These are phyloP conservation scores for Amphirosellinia nigrospora DNA, from an alignment of 495 filamentous ascomycete genomes.

Conservation along the genomic window DNA sequence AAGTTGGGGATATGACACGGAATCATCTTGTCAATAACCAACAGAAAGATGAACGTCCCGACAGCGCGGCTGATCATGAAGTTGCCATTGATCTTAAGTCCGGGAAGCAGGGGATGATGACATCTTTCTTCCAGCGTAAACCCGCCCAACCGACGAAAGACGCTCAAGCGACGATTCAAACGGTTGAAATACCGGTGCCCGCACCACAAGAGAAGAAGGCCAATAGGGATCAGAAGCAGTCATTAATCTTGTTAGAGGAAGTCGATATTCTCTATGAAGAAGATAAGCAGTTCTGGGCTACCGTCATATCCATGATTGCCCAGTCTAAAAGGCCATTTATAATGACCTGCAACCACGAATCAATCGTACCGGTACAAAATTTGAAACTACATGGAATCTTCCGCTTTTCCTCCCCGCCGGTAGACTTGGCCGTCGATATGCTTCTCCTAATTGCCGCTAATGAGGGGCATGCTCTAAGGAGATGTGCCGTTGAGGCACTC, in stretches of 20 bases:
- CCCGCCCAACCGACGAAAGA: constrained; percentile 28
- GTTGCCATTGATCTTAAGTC: constrained; percentile 63
- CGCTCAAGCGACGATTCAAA: constrained; percentile 33
- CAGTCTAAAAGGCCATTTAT: constrained; percentile 91
- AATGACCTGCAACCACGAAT: constrained; percentile 93
- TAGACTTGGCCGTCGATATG: constrained; percentile 76
- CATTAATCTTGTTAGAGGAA: constrained; percentile 92
- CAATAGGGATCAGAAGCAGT: constrained; percentile 79
- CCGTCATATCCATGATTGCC: constrained; percentile 73
- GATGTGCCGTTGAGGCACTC: constrained; percentile 69
- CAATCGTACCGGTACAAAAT: constrained; percentile 69
- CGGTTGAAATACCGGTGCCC: constrained; percentile 31
- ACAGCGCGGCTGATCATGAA: constrained; percentile 47
- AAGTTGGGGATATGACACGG: constrained; percentile 92
- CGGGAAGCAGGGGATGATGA: constrained; percentile 77
- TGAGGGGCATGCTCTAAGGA: constrained; percentile 83
- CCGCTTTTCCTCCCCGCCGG: constrained; percentile 73
- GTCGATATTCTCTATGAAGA: constrained; percentile 93
- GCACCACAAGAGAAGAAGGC: constrained; percentile 42
- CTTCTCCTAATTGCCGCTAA: constrained; percentile 82
- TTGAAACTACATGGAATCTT: constrained; percentile 84
- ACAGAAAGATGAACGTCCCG: constrained; percentile 37
- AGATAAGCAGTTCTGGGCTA: constrained; percentile 93
- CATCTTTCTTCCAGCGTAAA: constrained; percentile 75
- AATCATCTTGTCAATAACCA: constrained; percentile 80